Conservation (phyloP, 2,329 filamentous ascomycete species). For the Hypoxylon sp. region DNA sequence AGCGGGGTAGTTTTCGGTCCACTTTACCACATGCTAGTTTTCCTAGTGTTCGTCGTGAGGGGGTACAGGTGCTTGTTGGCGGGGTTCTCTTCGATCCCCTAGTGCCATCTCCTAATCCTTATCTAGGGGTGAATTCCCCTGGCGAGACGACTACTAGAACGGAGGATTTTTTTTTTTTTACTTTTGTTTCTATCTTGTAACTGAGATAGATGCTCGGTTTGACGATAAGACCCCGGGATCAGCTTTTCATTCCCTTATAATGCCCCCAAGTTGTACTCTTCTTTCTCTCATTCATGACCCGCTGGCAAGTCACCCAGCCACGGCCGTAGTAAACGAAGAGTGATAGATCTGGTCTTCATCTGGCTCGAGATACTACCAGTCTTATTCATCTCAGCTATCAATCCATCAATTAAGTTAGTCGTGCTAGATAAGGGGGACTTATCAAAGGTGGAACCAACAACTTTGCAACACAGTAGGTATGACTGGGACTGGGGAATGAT, state of each 20-base stretch:
- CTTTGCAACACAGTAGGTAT: too few relatives aligned
- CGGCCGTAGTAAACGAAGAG: too few relatives aligned
- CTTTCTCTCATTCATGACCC: background rate
- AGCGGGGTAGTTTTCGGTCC: conserved; percentile 8
- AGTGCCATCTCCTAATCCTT: background rate
- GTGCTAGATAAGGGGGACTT: conserved; percentile 13
- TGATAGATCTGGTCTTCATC: too few relatives aligned
- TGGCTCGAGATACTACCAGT: too few relatives aligned
- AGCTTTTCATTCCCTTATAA: background rate
- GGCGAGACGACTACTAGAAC: background rate
- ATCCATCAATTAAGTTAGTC: conserved; percentile 18
- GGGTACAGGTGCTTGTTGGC: conserved; percentile 27
- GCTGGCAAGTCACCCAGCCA: too few relatives aligned
- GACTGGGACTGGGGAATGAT: too few relatives aligned
- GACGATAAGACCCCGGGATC: background rate
- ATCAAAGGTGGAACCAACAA: background rate
- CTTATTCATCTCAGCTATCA: too few relatives aligned
- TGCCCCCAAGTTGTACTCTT: background rate
- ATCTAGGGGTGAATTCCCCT: background rate
- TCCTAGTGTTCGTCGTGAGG: conserved; percentile 14
- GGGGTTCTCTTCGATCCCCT: conserved; percentile 17
- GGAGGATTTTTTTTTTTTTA: background rate
- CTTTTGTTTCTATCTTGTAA: background rate
- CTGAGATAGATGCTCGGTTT: background rate
- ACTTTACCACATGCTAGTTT: conserved; percentile 11